Base-by-base conservation (phyloP, 202 grass and related monocot species). In the Digitaria exilis region DNA sequence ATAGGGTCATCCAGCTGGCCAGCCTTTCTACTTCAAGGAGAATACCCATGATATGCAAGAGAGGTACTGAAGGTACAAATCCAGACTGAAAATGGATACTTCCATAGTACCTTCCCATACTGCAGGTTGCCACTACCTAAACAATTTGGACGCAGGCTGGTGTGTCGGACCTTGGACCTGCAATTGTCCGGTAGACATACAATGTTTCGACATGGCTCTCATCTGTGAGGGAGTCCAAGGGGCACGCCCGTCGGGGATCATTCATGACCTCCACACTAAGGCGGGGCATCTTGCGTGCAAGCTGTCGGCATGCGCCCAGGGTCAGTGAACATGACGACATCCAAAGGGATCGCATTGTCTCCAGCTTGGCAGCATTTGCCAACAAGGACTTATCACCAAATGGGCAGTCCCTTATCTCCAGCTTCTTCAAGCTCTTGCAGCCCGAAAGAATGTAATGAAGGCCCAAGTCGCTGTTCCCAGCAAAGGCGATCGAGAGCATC, bases 271-370 rank as follows among this genome's bases (percentile, higher is more conserved):
- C 92, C 73, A 95, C 89, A 2, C 75, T 95, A 67, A 95, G 89
- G 35, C 18, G 74, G 10, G 89, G 92, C 89, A 95, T 95, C 82
- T 86, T 92, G 64, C 77, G 59, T 35, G 89, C 93, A 82, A 95
- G 85, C 70, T 81, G 82, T 73, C 82, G 85, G 84, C 93, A 95
- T 50, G 82, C 82, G 25, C 87, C 93, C 76, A 92, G 64, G 52
- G 89, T 92, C 82, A 95, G 78, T 67, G 76, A 88, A 85, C 90
- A 92, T 21, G 93, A 88, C 65, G 90, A 92, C 89, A 95, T 95
- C 93, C 93, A 95, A 95, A 95, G 89, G 93, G 87, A 95, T 95
- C 93, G 89, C 93, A 95, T 95, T 95, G 87, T 95, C 93, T 90
- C 85, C 66, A 95, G 89, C 90, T 95, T 95, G 60, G 79, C 87